phyloP scores from a whole-genome alignment of 2,329 filamentous ascomycete species.

The Beauveria asiatica region DNA sequence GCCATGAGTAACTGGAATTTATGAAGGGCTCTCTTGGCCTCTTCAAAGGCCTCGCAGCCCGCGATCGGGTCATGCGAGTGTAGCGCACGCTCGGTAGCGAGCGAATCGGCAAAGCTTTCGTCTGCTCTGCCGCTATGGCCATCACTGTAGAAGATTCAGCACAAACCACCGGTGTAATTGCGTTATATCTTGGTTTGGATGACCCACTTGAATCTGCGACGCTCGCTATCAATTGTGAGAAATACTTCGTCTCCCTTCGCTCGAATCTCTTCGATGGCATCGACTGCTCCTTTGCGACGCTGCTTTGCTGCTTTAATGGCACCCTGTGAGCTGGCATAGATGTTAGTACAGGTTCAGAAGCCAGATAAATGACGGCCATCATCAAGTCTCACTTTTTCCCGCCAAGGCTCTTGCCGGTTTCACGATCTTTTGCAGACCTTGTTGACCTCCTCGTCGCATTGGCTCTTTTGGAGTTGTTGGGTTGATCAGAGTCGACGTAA shows the following conservation, averaged over 20 bases:
- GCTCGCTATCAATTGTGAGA: not conserved
- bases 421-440: not conserved
- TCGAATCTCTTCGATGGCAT: not conserved
- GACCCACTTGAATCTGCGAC: not conserved
- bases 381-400: not conserved
- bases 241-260: not conserved
- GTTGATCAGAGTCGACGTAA: not conserved
- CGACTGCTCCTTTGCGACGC: not conserved
- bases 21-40: not conserved
- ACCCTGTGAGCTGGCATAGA: not conserved
- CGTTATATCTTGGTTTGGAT: too few relatives aligned
- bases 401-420: not conserved
- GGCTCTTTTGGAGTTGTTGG: not conserved
- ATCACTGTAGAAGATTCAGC: not conserved
- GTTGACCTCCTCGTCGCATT: not conserved
- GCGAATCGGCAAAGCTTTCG: not conserved
- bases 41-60: conserved; percentile 8
- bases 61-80: conserved; percentile 1
- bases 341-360: not conserved
- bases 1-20: conserved; percentile 15
- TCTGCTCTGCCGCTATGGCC: not conserved
- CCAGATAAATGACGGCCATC: not conserved
- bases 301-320: not conserved
- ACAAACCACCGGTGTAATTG: not conserved
- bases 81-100: not conserved